Conservation (phyloP, 2,329 filamentous ascomycete species). For the Chlorencoelia australis region DNA sequence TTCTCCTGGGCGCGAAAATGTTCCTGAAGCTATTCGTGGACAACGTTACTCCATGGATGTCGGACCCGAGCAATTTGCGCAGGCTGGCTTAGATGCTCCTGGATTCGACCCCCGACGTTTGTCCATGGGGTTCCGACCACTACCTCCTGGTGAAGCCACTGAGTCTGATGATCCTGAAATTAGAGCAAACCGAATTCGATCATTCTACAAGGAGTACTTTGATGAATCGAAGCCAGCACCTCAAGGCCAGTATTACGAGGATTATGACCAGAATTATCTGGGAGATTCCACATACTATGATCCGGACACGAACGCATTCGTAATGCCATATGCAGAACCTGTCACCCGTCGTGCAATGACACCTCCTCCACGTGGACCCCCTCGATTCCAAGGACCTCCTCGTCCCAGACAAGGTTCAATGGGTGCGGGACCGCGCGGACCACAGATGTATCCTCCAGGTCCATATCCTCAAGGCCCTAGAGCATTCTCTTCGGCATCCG, state of each 20-base stretch:
- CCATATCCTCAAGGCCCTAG: constrained; percentile 37
- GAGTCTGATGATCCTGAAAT: constrained; percentile 85
- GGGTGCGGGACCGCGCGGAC: constrained; percentile 27
- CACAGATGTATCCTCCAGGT: constrained; percentile 31
- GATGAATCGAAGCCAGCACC: constrained; percentile 58
- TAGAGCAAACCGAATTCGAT: constrained; percentile 90
- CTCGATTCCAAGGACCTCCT: constrained; percentile 28
- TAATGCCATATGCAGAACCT: constrained; percentile 76
- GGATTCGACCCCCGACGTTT: constrained; percentile 45
- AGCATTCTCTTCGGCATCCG: constrained; percentile 54
- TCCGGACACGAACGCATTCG: constrained; percentile 39
- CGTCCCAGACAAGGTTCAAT: constrained; percentile 39
- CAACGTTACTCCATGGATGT: constrained; percentile 29
- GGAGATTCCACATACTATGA: constrained; percentile 42
- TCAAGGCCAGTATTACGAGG: constrained; percentile 55
- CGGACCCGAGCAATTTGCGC: constrained; percentile 28
- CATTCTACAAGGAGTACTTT: constrained; percentile 99
- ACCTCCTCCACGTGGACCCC: constrained; percentile 58
- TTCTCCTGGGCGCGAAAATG: constrained; percentile 30
- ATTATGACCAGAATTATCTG: constrained; percentile 61
- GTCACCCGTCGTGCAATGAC: constrained; percentile 90
- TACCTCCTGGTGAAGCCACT: constrained; percentile 73
- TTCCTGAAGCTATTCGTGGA: constrained; percentile 12
- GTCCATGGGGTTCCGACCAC: constrained; percentile 68
- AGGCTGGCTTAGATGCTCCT: constrained; percentile 42